Percentiles rank a stretch among this genome's conserved stretches.
Evolutionary conservation across 192 early-diverging fungal genomes (phyloP).

Genomic region (Linnemannia schmuckeri): DNA sequence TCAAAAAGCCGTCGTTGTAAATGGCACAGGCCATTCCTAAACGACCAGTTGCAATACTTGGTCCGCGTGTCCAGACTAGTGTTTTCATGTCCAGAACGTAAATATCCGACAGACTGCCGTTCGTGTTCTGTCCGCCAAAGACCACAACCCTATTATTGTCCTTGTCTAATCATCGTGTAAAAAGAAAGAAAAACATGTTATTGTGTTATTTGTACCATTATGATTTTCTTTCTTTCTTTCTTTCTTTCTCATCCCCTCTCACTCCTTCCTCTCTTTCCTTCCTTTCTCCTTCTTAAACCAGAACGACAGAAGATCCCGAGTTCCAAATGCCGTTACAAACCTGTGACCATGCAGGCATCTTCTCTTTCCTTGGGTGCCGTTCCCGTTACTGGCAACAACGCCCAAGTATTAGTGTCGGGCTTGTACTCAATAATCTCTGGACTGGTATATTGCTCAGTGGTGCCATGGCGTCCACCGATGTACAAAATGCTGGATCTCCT

Average conservation of each 20-base stretch:
- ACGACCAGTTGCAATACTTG: neutral
- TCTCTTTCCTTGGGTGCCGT: slow-evolving; percentile 8
- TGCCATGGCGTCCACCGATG: slow-evolving; percentile 18
- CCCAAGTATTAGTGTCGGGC: slow-evolving; percentile 25
- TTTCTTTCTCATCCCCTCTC: no score
- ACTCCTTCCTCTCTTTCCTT: no score
- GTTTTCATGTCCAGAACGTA: slow-evolving; percentile 28
- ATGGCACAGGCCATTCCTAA: slow-evolving; percentile 31
- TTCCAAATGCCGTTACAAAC: neutral
- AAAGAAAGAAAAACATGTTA: neutral
- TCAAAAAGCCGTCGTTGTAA: slow-evolving; percentile 35
- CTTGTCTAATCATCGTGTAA: slow-evolving; percentile 7
- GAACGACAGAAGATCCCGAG: neutral
- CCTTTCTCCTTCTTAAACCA: no score
- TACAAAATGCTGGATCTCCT: slow-evolving; percentile 33
- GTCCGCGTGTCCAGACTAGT: slow-evolving; percentile 16
- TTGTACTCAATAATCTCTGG: slow-evolving; percentile 28
- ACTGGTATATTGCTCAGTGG: neutral
- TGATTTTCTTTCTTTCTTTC: no score
- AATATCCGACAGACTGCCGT: slow-evolving; percentile 16
- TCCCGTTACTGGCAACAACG: slow-evolving; percentile 10
- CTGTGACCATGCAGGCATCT: slow-evolving; percentile 34
- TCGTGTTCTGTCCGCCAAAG: slow-evolving; percentile 22
- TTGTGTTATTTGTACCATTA: neutral
- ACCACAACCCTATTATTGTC: slow-evolving; percentile 9